Evolutionary conservation across 192 early-diverging fungal genomes (phyloP).

Genomic region (Gonapodya prolifera): DNA sequence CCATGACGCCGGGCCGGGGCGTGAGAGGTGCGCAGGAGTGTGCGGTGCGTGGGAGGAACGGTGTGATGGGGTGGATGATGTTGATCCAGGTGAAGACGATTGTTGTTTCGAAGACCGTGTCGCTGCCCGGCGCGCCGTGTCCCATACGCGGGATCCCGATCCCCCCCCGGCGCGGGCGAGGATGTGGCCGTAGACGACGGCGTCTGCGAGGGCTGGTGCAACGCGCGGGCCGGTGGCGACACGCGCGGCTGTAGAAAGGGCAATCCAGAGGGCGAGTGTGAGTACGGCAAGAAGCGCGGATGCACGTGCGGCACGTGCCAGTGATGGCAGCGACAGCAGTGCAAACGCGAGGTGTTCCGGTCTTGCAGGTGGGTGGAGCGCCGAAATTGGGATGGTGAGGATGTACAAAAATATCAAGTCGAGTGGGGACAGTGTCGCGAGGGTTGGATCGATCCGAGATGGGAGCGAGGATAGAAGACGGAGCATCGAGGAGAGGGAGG

Average conservation of each 20-base stretch:
- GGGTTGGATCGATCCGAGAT: background rate
- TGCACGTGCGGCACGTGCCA: background rate
- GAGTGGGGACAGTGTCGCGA: background rate
- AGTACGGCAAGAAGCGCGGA: background rate
- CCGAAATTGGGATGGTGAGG: background rate
- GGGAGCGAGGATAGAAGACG: background rate
- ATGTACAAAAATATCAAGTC: background rate
- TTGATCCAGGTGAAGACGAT: too few species aligned
- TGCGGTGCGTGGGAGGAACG: background rate
- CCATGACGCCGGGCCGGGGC: background rate
- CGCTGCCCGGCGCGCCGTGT: background rate
- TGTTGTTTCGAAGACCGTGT: too few species aligned
- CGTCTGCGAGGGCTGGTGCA: background rate
- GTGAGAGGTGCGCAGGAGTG: background rate
- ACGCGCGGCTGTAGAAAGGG: background rate
- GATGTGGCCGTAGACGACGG: background rate
- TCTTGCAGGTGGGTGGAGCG: background rate
- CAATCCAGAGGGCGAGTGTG: background rate
- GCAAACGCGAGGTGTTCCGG: background rate
- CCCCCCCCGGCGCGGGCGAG: background rate
- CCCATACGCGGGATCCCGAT: background rate
- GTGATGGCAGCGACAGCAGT: background rate
- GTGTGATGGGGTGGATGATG: too few species aligned
- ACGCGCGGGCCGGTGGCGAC: background rate
- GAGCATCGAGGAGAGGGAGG: background rate